A percentile compares a stretch with the other conserved stretches of the same genome.
phyloP scores from a whole-genome alignment of 1,139 yeast genomes.

The Candida freyschussii region DNA sequence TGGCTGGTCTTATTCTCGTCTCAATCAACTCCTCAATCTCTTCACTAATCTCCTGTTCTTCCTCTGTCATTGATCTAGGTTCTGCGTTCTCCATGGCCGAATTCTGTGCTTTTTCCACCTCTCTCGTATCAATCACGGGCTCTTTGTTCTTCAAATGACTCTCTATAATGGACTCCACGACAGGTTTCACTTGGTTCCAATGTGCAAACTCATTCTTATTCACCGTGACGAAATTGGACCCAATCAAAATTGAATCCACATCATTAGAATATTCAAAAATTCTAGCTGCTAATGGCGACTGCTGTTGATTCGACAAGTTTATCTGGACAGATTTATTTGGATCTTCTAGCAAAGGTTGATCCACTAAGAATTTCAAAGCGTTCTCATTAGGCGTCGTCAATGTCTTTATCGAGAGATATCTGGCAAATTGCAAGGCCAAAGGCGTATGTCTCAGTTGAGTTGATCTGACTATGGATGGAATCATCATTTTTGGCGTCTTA shows the following conservation, averaged over 20 bases:
- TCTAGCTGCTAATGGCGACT: slow-evolving; percentile 80
- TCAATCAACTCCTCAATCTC: slow-evolving; percentile 91
- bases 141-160: slow-evolving; percentile 78
- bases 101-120: slow-evolving; percentile 20
- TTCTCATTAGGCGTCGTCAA: slow-evolving; percentile 86
- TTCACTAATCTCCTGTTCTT: slow-evolving; percentile 55
- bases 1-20: slow-evolving; percentile 93
- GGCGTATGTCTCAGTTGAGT: background rate
- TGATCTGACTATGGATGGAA: background rate
- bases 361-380: slow-evolving; percentile 66
- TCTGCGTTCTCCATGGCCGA: slow-evolving; percentile 24
- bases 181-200: slow-evolving; percentile 87
- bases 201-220: slow-evolving; percentile 58
- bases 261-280: slow-evolving; percentile 62
- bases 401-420: slow-evolving; percentile 43
- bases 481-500: no score
- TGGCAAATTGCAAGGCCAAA: no score
- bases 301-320: slow-evolving; percentile 51
- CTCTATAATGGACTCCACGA: slow-evolving; percentile 77
- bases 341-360: slow-evolving; percentile 16
- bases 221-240: slow-evolving; percentile 79
- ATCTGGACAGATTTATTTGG: slow-evolving; percentile 47
- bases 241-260: slow-evolving; percentile 82
- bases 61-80: slow-evolving; percentile 27
- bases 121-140: slow-evolving; percentile 41